Evolutionary conservation across 345 rosid genomes (phyloP).

Genomic region (Lepidium sativum): DNA sequence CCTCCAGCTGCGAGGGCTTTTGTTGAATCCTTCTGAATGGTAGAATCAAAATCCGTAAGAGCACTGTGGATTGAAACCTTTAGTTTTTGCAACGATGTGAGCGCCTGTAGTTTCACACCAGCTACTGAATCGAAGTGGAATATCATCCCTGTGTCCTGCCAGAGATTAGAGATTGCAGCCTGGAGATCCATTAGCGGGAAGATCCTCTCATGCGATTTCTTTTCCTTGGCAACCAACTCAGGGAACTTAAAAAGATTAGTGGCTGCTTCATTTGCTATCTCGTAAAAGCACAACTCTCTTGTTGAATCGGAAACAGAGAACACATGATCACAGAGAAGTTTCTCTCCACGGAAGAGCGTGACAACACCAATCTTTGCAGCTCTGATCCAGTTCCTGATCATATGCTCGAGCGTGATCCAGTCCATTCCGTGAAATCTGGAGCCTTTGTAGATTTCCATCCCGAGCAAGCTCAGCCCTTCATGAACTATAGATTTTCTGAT

Average conservation of each 20-base stretch:
- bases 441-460: conserved; percentile 39
- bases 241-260: conserved; percentile 59
- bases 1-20: conserved; percentile 46
- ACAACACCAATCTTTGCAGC: conserved; percentile 52
- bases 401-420: conserved; percentile 42
- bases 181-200: conserved; percentile 58
- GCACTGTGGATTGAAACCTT: conserved; percentile 36
- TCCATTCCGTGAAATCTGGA: conserved; percentile 48
- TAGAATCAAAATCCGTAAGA: conserved; percentile 44
- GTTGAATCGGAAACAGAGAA: conserved; percentile 42
- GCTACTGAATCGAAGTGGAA: conserved; percentile 57
- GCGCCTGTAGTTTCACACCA: conserved; percentile 42
- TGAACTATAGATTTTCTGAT: conserved; percentile 59
- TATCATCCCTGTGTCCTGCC: conserved; percentile 58
- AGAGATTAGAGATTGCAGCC: conserved; percentile 44
- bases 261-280: conserved; percentile 59
- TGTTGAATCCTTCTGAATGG: conserved; percentile 46
- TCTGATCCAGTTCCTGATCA: conserved; percentile 58
- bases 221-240: conserved; percentile 49
- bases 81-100: conserved; percentile 44
- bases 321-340: conserved; percentile 58
- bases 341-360: conserved; percentile 55
- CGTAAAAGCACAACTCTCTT: conserved; percentile 63
- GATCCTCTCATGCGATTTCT: conserved; percentile 48
- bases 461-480: conserved; percentile 51